phyloP scores from a whole-genome alignment of 192 early-diverging fungal genomes.

The Entrophospora sp. region DNA sequence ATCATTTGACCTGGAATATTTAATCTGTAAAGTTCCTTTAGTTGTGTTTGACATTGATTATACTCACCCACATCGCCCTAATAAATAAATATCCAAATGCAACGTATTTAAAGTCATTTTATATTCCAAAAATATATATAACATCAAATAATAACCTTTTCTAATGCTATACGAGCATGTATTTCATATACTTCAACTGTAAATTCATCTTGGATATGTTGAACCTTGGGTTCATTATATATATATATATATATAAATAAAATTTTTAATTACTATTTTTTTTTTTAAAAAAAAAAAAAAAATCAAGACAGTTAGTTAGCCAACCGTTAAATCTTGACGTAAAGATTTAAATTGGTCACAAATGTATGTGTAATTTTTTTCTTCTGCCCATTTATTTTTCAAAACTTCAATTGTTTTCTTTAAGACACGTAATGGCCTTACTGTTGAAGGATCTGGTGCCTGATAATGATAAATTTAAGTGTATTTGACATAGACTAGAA shows the following conservation, averaged over 20 bases:
- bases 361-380: conserved; percentile 89
- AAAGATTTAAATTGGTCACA: conserved; percentile 96
- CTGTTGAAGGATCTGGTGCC: conserved; percentile 88
- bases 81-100: background rate
- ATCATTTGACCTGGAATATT: conserved; percentile 64
- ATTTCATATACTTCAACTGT: conserved; percentile 91
- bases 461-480: conserved; percentile 24
- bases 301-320: background rate
- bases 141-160: conserved; percentile 49
- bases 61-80: conserved; percentile 93
- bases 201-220: conserved; percentile 88
- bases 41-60: conserved; percentile 95
- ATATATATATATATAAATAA: background rate
- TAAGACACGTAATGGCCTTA: conserved; percentile 78
- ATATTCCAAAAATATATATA: background rate
- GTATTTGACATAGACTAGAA: too few species aligned
- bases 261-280: background rate
- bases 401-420: conserved; percentile 70
- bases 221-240: conserved; percentile 43
- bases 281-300: background rate
- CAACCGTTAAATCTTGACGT: conserved; percentile 91
- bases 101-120: background rate
- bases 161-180: conserved; percentile 92
- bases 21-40: conserved; percentile 77
- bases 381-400: conserved; percentile 68